Evolutionary conservation across 805 yeast genomes (phyloP), one percentile per base, ranked within the genome.

Genomic region (Pichia kluyveri): DNA sequence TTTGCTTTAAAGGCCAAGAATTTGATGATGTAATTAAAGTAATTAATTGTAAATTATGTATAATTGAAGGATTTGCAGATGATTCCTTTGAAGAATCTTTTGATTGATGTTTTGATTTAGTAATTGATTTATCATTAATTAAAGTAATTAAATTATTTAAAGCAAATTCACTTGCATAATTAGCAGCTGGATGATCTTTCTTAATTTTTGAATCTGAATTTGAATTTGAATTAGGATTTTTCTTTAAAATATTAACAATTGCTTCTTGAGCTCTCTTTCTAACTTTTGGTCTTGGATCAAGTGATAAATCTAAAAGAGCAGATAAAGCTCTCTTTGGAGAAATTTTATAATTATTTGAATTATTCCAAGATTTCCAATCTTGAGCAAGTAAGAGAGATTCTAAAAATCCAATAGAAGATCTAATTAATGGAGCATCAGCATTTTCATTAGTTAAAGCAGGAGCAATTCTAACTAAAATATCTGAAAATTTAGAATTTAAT

Each of bases 241-340:
- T 42, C 2, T 68, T 54, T 51, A 93, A 69, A 31, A 93, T 69
- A 4, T 71, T 74, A 43, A 73, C 68, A n/a, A 93, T 74, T 2
- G 97, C 86, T 49, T 93, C 99, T 58, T 82, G 84, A 1, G 98
- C 96, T 70, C 97, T 83, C 76, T 85, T 87, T 64, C 99, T 80
- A 12, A 93, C 95, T 59, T 93, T 93, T 37, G 99, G 99, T 61
- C 98, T 79, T 42, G 85, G 83, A 65, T 93, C 97, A 40, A 86
- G 68, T 0, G 91, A 79, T 52, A 88, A 72, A 62, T 86, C 88
- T 50, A 90, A 67, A 50, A 90, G 66, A 42, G 91, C 96, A 38
- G 76, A 74, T 50, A 89, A 68, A 40, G 93, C 96, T 71, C 95
- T 78, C 60, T 76, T 79, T 44, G 96, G 96, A n/a, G 85, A 77